A percentile compares a stretch with the other conserved stretches of the same genome.
Conservation (phyloP, 75 land plant genomes). For the Selaginella moellendorffii region DNA sequence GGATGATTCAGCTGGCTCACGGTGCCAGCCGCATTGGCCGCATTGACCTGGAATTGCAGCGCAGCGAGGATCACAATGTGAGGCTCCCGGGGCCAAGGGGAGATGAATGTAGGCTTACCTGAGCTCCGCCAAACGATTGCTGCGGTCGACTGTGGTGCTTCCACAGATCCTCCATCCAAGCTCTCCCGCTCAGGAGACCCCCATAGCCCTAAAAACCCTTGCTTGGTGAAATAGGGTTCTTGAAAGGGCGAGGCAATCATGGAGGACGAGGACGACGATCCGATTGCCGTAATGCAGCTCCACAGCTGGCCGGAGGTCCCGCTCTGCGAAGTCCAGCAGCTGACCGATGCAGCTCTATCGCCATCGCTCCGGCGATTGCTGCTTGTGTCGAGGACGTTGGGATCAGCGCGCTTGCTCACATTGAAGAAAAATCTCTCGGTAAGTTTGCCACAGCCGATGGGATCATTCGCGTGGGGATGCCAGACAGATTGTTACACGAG, state of each 20-base stretch:
- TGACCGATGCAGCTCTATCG: neutral
- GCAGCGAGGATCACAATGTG: too few species aligned
- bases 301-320: neutral
- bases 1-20: neutral
- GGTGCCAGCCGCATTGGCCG: too few species aligned
- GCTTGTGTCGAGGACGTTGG: neutral
- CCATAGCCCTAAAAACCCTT: too few species aligned
- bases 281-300: neutral
- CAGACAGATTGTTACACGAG: constrained; percentile 36
- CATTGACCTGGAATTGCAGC: too few species aligned
- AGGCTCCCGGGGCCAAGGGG: too few species aligned
- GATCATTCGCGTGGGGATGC: constrained; percentile 54
- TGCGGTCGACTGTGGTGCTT: neutral
- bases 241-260: too few species aligned
- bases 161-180: neutral
- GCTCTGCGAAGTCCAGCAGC: neutral
- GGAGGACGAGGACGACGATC: too few species aligned
- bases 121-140: too few species aligned
- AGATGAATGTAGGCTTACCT: too few species aligned
- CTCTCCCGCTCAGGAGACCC: too few species aligned
- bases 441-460: constrained; percentile 13
- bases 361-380: neutral
- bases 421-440: neutral
- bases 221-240: too few species aligned
- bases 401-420: neutral